phyloP scores from a whole-genome alignment of 2,329 filamentous ascomycete genomes.

The Xylaria sp. region DNA sequence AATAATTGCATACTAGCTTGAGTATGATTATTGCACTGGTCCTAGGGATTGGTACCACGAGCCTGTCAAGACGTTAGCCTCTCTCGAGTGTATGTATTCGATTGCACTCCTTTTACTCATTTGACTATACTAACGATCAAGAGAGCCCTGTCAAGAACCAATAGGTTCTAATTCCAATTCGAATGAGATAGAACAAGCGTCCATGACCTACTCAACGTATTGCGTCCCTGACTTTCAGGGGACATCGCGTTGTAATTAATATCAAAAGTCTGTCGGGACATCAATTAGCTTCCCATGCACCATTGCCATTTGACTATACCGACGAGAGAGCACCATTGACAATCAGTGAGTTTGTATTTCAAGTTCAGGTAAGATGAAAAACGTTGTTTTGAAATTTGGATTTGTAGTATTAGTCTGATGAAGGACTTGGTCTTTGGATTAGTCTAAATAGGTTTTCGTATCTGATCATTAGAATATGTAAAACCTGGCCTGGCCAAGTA shows the following conservation, averaged over 20 bases:
- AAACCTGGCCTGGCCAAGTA: conserved; percentile 39
- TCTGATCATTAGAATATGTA: conserved; percentile 40
- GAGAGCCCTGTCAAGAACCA: not conserved
- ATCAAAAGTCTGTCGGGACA: no score
- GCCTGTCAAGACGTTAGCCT: no score
- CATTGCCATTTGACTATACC: not conserved
- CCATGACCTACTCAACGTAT: no score
- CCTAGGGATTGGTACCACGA: no score
- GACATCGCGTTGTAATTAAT: no score
- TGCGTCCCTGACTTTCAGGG: no score
- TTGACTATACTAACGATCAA: no score
- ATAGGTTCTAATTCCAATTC: not conserved
- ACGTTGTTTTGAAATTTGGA: not conserved
- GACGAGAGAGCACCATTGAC: not conserved
- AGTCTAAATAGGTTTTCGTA: conserved; percentile 31
- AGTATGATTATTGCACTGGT: no score
- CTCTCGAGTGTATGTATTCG: not conserved
- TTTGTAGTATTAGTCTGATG: conserved; percentile 24
- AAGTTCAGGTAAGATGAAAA: not conserved
- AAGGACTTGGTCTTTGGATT: conserved; percentile 32
- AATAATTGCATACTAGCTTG: no score
- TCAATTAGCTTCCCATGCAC: no score
- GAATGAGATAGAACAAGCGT: no score
- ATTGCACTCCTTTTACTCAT: not conserved
- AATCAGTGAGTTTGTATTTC: not conserved